These are phyloP conservation scores for Cyclocybe cylindracea DNA, from an alignment of 768 basidiomycete species.

Conservation along the genomic window DNA sequence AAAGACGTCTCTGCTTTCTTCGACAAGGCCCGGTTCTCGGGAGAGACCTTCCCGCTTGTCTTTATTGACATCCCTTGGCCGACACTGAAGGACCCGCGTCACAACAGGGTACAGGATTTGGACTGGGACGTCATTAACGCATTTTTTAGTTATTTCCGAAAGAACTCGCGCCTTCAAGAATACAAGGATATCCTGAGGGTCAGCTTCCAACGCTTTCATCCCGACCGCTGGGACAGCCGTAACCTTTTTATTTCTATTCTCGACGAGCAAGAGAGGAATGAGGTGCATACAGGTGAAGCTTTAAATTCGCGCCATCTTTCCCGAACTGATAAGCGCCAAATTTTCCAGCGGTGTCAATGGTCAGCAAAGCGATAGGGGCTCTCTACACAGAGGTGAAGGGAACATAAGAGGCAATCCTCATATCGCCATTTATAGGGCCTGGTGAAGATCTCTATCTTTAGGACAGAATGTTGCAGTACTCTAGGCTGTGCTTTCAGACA, in stretches of 20 bases:
- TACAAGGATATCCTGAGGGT: slow-evolving; percentile 68
- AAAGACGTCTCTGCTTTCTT: slow-evolving; percentile 60
- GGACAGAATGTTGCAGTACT: neutral
- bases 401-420: neutral
- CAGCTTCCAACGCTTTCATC: slow-evolving; percentile 76
- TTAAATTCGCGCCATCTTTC: neutral
- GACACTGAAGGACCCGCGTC: slow-evolving; percentile 52
- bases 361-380: slow-evolving; percentile 20
- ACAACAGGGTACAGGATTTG: slow-evolving; percentile 62
- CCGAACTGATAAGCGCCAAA: neutral
- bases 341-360: slow-evolving; percentile 13
- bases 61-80: slow-evolving; percentile 79
- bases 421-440: neutral
- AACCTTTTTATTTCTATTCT: slow-evolving; percentile 57
- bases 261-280: slow-evolving; percentile 58
- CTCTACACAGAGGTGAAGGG: slow-evolving; percentile 13
- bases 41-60: slow-evolving; percentile 46
- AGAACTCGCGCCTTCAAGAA: slow-evolving; percentile 57
- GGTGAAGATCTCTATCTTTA: too few species aligned
- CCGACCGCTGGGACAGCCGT: slow-evolving; percentile 76
- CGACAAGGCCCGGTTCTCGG: slow-evolving; percentile 58
- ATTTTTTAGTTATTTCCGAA: slow-evolving; percentile 61
- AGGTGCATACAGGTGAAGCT: slow-evolving; percentile 64
- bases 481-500: neutral
- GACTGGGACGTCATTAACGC: slow-evolving; percentile 71